Evolutionary conservation across 306 rosid genomes (phyloP).

Genomic region (Malus domestica): DNA sequence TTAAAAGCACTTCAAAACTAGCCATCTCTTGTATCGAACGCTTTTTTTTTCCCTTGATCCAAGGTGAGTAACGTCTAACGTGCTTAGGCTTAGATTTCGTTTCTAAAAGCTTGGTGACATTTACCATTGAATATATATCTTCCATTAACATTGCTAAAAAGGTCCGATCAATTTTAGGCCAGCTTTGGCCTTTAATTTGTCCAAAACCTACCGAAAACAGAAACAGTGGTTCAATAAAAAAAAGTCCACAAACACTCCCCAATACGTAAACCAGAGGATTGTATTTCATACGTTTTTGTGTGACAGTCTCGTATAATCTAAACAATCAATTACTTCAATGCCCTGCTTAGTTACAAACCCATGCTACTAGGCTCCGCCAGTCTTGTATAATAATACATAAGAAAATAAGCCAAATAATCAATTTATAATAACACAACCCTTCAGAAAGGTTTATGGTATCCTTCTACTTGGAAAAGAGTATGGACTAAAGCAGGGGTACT

Average conservation of each 20-base stretch:
- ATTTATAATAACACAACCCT: neutral
- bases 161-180: neutral
- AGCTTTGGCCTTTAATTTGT: neutral
- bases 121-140: neutral
- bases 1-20: fast-evolving
- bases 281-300: neutral
- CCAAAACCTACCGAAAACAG: neutral
- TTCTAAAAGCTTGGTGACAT: neutral
- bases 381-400: too few species aligned
- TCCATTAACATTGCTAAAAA: neutral
- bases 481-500: constrained; percentile 66
- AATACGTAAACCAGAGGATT: too few species aligned
- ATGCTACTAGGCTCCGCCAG: too few species aligned
- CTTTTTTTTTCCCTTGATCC: neutral
- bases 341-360: too few species aligned
- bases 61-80: neutral
- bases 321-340: fast-evolving
- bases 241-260: neutral
- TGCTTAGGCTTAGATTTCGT: too few species aligned
- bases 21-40: too few species aligned
- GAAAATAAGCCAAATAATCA: too few species aligned
- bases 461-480: constrained; percentile 44
- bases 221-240: neutral
- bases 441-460: constrained; percentile 56
- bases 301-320: neutral